These are phyloP conservation scores for Neostapfia colusana DNA, from an alignment of 176 grass and related monocot genomes.

Conservation along the genomic window DNA sequence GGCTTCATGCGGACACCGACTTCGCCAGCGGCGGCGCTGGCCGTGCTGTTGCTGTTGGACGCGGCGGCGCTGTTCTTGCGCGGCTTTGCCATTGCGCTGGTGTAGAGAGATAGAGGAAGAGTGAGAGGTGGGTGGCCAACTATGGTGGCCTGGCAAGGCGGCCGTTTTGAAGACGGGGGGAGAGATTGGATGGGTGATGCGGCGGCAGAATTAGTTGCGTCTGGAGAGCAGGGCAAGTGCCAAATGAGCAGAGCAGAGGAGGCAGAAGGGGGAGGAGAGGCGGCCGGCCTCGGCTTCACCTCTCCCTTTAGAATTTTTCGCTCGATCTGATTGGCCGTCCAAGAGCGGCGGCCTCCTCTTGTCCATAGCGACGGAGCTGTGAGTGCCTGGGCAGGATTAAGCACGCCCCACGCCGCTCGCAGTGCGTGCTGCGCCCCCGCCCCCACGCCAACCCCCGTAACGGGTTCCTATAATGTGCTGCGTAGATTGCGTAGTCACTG, in stretches of 20 bases:
- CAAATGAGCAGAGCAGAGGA: constrained; percentile 46
- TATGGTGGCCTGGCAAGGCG: constrained; percentile 14
- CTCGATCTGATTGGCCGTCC: constrained; percentile 44
- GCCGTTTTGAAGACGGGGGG: constrained; percentile 38
- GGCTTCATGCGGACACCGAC: constrained; percentile 41
- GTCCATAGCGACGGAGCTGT: constrained; percentile 28
- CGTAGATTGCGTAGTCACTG: too few relatives aligned
- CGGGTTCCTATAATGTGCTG: too few relatives aligned
- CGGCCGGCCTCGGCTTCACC: constrained; percentile 23
- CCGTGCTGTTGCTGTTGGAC: neutral
- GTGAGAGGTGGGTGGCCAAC: constrained; percentile 46
- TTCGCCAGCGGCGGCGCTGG: neutral
- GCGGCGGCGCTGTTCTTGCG: constrained; percentile 36
- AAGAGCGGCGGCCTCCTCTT: constrained; percentile 35
- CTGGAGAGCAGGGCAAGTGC: constrained; percentile 36
- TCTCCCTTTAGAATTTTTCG: neutral
- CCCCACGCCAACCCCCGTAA: too few relatives aligned
- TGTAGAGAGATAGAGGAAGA: neutral
- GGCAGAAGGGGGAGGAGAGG: constrained; percentile 13
- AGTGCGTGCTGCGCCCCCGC: neutral
- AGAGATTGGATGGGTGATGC: constrained; percentile 9
- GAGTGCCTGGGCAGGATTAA: neutral
- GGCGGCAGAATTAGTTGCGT: constrained; percentile 37
- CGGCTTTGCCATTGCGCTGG: constrained; percentile 39
- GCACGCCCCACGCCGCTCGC: neutral